Evolutionary conservation across 1,139 yeast species (phyloP), one percentile per base, ranked within the genome.

Genomic region (Yamadazyma oceani): DNA sequence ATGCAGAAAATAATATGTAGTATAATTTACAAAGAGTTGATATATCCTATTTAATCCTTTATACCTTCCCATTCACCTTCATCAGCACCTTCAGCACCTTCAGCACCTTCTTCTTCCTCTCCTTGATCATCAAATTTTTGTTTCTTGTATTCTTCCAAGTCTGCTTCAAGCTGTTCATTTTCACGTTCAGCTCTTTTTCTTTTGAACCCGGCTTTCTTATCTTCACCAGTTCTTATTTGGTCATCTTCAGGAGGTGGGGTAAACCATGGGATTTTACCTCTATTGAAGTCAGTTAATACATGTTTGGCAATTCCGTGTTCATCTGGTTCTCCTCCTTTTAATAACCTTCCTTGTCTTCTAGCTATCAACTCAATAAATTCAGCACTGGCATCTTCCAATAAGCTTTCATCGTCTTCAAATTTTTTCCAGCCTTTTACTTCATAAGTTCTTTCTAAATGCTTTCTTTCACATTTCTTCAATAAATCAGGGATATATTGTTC

Each of bases 181-280:
- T 66, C 74, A 42, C 63, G 58, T 40, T 69, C 74, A 7, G 65
- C 69, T 51, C 75, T 72, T 64, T 76, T 75, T 57, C 78, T 71
- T 58, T 74, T 75, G 42, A 68, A 66, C 32, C 62, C 63, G 9
- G 79, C 79, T 60, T 73, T 75, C 56, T 75, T 75, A 51, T 78
- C 83, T 44, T 68, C 79, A 26, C 80, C 80, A 5, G 66, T 61
- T 57, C 79, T 69, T 13, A 60, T 74, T 42, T 67, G 73, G 36
- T 73, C 80, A 51, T 79, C 86, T 55, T 80, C 75, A 27, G 97
- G 97, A 32, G 98, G 97, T 25, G 94, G 81, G 24, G 88, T 88
- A 60, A 92, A 92, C 98, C 98, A 92, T 17, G 98, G 98, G 40
- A 92, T 89, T 58, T 89, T 88, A 44, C 98, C 98, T 63, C 98